A percentile compares a stretch with the other conserved stretches of the same genome.
Evolutionary conservation across 345 rosid species (phyloP).

Genomic region (Trapa bicornis): DNA sequence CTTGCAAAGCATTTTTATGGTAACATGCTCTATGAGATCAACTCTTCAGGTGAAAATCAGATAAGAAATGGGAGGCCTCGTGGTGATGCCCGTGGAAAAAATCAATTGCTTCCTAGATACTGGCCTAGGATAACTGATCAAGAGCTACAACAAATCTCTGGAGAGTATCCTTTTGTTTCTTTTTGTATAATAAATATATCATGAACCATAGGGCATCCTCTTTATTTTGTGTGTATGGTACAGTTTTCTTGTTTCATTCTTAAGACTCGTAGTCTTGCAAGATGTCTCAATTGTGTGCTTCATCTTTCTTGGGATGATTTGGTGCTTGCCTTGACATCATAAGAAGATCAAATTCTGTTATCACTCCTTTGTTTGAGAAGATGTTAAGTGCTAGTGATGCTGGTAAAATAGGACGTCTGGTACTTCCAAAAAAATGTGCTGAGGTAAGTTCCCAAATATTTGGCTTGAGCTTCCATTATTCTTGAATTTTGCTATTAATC

Average conservation of each 20-base stretch:
- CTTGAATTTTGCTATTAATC: neutral
- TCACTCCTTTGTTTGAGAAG: slow-evolving; percentile 88
- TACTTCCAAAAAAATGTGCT: slow-evolving; percentile 90
- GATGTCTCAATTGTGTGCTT: neutral
- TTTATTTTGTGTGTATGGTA: neutral
- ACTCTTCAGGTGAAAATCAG: slow-evolving; percentile 34
- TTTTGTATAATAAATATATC: neutral
- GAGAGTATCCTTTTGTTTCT: slow-evolving; percentile 71
- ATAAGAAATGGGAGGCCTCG: slow-evolving; percentile 46
- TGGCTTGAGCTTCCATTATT: slow-evolving; percentile 7
- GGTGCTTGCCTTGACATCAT: slow-evolving; percentile 38
- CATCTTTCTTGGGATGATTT: neutral
- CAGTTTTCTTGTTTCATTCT: neutral
- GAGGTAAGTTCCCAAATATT: slow-evolving; percentile 46
- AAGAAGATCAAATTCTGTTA: slow-evolving; percentile 59
- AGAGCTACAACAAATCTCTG: slow-evolving; percentile 56
- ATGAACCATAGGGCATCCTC: slow-evolving; percentile 5
- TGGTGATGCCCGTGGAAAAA: slow-evolving; percentile 52
- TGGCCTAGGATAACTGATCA: slow-evolving; percentile 73
- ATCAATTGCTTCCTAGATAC: slow-evolving; percentile 67
- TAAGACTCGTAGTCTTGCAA: neutral
- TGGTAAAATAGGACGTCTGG: slow-evolving; percentile 77
- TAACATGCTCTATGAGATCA: slow-evolving; percentile 39
- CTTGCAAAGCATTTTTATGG: slow-evolving; percentile 34
- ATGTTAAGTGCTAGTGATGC: slow-evolving; percentile 95